Conservation (phyloP, 2,329 filamentous ascomycete species). For the Nemania serpens region DNA sequence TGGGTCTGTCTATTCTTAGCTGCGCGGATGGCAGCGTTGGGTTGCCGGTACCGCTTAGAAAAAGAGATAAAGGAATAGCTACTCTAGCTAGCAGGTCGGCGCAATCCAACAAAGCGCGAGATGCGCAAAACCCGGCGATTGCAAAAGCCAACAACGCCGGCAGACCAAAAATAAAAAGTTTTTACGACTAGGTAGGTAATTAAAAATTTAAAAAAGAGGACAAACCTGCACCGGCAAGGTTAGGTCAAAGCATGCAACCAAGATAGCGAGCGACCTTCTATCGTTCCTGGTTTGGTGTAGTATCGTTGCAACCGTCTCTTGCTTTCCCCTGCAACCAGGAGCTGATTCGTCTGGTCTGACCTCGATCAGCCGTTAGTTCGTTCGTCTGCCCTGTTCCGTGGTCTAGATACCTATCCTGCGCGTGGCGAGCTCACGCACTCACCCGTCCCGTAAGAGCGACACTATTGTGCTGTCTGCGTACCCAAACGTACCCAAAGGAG, state of each 20-base stretch:
- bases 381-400: not conserved
- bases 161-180: not conserved
- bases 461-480: no score
- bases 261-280: not conserved
- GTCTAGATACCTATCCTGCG: conserved; percentile 1
- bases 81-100: not conserved
- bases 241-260: no score
- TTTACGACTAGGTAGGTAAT: no score
- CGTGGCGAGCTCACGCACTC: conserved; percentile 1
- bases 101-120: conserved; percentile 23
- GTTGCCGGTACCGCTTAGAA: conserved; percentile 12
- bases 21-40: conserved; percentile 15
- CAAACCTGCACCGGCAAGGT: no score
- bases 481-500: no score
- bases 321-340: conserved; percentile 4
- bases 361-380: not conserved
- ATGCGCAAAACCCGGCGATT: conserved; percentile 18
- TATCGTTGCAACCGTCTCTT: conserved; percentile 5
- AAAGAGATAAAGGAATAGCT: conserved; percentile 18
- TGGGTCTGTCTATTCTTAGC: conserved; percentile 27
- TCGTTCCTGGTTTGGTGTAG: conserved; percentile 12
- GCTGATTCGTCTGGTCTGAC: conserved; percentile 6
- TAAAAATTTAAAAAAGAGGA: no score
- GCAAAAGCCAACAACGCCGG: conserved; percentile 1
- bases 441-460: not conserved